Evolutionary conservation across 2,329 filamentous ascomycete species (phyloP).

Genomic region (Huntiella abstrusa): DNA sequence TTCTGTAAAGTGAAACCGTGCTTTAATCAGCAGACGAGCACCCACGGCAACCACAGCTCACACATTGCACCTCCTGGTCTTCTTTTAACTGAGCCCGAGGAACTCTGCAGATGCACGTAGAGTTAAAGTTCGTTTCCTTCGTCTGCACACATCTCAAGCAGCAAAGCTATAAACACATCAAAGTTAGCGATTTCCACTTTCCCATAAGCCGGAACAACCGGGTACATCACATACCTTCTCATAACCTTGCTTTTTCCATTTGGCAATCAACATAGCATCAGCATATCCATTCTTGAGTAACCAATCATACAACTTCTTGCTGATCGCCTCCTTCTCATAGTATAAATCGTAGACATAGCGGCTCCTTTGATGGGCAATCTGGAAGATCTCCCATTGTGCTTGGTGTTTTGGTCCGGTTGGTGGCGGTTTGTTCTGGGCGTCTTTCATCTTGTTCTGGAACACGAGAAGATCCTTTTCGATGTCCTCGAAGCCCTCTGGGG

Average conservation of each 20-base stretch:
- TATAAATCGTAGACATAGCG: constrained; percentile 96
- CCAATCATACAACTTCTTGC: constrained; percentile 84
- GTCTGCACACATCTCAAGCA: constrained; percentile 93
- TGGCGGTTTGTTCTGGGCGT: constrained; percentile 76
- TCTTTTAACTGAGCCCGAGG: constrained; percentile 80
- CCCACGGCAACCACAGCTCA: constrained; percentile 83
- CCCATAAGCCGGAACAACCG: no score
- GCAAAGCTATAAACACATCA: constrained; percentile 45
- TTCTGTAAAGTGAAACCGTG: not conserved
- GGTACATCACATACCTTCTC: constrained; percentile 51
- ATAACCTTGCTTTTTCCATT: constrained; percentile 99
- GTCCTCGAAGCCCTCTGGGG: constrained; percentile 71
- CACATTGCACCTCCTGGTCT: constrained; percentile 76
- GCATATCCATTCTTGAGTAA: constrained; percentile 92
- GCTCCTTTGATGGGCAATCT: constrained; percentile 81
- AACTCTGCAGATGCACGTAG: constrained; percentile 91
- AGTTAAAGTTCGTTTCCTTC: constrained; percentile 99
- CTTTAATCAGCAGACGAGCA: constrained; percentile 66
- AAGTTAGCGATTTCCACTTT: constrained; percentile 13
- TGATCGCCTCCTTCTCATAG: constrained; percentile 94
- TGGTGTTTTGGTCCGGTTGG: constrained; percentile 70
- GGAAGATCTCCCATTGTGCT: constrained; percentile 91
- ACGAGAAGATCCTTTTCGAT: constrained; percentile 74
- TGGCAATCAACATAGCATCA: constrained; percentile 86
- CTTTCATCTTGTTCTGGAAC: constrained; percentile 83